These are phyloP conservation scores for Boletus bicolor DNA, from an alignment of 768 basidiomycete species.

Conservation along the genomic window DNA sequence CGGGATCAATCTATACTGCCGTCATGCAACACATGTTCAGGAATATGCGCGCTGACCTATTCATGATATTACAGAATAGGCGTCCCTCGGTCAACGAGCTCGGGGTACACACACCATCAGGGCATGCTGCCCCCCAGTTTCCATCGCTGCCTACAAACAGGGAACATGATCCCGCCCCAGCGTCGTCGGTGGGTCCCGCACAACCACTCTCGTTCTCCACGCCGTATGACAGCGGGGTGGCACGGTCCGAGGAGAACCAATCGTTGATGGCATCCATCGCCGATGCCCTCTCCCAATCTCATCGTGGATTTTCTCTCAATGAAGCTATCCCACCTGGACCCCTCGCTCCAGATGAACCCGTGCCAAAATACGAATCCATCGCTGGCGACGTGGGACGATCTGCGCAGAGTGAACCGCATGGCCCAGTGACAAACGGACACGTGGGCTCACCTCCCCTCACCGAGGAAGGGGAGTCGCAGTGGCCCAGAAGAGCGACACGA, in stretches of 20 bases:
- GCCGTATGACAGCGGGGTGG: slow-evolving; percentile 5
- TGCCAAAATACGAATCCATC: slow-evolving; percentile 37
- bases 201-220: slow-evolving; percentile 6
- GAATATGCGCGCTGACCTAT: slow-evolving; percentile 13
- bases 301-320: slow-evolving; percentile 25
- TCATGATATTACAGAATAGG: slow-evolving; percentile 9
- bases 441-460: slow-evolving; percentile 1
- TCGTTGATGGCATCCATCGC: slow-evolving; percentile 40
- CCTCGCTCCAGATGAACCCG: slow-evolving; percentile 31
- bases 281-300: slow-evolving; percentile 32
- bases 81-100: slow-evolving; percentile 29
- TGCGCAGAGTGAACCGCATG: slow-evolving; percentile 19
- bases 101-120: slow-evolving; percentile 13
- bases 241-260: slow-evolving; percentile 23
- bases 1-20: slow-evolving; percentile 4
- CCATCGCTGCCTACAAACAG: slow-evolving; percentile 60
- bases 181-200: slow-evolving; percentile 1
- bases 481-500: slow-evolving; percentile 25
- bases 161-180: slow-evolving; percentile 30
- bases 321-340: slow-evolving; percentile 21
- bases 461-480: slow-evolving; percentile 13
- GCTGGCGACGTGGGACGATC: neutral
- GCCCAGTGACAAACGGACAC: slow-evolving; percentile 16
- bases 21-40: slow-evolving; percentile 10
- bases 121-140: slow-evolving; percentile 38